Base-by-base conservation (phyloP, 164 flowering plant genomes). In the Cinnamomum chago region DNA sequence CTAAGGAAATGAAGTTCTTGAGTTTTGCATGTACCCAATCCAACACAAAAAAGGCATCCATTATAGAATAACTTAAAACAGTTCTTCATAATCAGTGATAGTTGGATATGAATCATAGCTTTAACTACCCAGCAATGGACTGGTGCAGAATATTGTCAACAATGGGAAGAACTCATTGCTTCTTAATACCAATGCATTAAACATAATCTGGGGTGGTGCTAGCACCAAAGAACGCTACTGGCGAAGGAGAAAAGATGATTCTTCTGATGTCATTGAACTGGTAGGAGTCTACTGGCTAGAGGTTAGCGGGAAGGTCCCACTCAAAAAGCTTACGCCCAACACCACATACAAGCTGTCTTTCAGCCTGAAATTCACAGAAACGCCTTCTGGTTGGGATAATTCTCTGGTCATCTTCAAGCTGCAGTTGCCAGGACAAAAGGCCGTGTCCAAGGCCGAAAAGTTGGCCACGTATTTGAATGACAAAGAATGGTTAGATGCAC, bases 221-320 rank as follows among this genome's bases (percentile, higher is more conserved):
- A 33, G 55, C 76, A 28, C 70, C 7, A 74, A 33, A n/a, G 50
- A 15, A 2, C 65, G 65, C 9, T 74, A 74, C 70, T 74, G 76
- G 76, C 68, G 55, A 58, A 24, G 13, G 20, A 2, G 11, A 1
- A 55, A 27, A 6, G 52, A 55, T 15, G 76, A 55, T 3, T 20
- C 15, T 14, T 15, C 60, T 14, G 60, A 55, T 3, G 60, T 55
- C 5, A 25, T 74, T 0, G 66, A 74, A 65, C 71, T 74, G 15
- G 65, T 74, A 0, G 76, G 76, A 52, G 76, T 74, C 33, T 74
- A 74, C 30, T 74, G 76, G 76, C 76, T 74, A 9, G 76, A 74
- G 55, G 76, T 74, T 30, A 74, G 76, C 22, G 76, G 76, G 30
- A 52, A 11, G 22, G 22, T 74, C 27, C 52, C 47, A 1, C 51